Conservation (phyloP, 2,329 filamentous ascomycete genomes). For the Scedosporium aurantiacum region DNA sequence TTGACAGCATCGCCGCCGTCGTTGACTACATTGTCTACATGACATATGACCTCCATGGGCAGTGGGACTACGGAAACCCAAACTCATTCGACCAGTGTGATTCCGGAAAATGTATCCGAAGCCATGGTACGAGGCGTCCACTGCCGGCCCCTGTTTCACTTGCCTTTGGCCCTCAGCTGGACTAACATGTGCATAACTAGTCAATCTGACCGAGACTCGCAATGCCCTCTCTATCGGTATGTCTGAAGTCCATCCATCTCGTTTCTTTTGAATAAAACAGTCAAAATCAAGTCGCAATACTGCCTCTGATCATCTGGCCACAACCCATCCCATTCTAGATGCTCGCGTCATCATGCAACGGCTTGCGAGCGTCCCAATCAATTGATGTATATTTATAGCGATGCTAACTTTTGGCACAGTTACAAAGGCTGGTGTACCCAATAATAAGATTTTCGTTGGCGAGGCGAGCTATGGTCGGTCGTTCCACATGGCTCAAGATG, state of each 20-base stretch:
- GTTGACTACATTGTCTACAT: conserved; percentile 25
- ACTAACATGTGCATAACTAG: not conserved
- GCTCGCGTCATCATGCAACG: too few relatives aligned
- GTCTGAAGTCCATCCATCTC: too few relatives aligned
- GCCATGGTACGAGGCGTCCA: conserved; percentile 19
- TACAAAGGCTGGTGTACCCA: too few relatives aligned
- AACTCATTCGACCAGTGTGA: conserved; percentile 12
- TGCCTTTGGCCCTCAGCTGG: not conserved
- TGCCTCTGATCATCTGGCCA: too few relatives aligned
- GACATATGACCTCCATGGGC: conserved; percentile 23
- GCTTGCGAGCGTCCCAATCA: too few relatives aligned
- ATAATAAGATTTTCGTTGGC: conserved; percentile 20
- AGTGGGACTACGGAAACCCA: conserved; percentile 14
- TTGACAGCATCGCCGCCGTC: conserved; percentile 17
- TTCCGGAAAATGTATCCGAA: conserved; percentile 22
- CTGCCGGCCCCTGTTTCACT: not conserved
- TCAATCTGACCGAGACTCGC: not conserved
- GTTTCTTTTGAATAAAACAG: too few relatives aligned
- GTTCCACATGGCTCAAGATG: conserved; percentile 19
- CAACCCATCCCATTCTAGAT: too few relatives aligned
- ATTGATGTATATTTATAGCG: too few relatives aligned
- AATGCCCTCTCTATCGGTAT: not conserved
- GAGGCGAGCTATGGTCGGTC: conserved; percentile 22
- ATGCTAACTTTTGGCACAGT: too few relatives aligned
- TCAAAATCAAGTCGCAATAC: too few relatives aligned